phyloP scores from a whole-genome alignment of 257 asterid species.

The Scutellaria minor region DNA sequence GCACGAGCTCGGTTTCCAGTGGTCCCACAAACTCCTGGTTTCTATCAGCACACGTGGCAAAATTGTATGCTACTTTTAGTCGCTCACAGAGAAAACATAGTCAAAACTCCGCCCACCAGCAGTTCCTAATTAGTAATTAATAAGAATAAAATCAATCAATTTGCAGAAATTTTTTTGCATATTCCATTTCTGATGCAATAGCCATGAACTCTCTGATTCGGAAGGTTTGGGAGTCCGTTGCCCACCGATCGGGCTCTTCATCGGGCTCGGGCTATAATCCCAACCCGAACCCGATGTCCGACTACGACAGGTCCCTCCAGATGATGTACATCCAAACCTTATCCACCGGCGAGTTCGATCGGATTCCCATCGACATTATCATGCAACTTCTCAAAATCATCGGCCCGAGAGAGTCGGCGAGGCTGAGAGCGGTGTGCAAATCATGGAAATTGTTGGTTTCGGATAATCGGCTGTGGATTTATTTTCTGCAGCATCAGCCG shows the following conservation, averaged over 20 bases:
- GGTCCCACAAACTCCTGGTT: conserved; percentile 14
- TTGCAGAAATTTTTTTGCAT: background rate
- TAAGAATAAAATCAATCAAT: background rate
- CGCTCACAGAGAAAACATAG: conserved; percentile 20
- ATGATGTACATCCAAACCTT: conserved; percentile 59
- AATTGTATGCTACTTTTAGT: background rate
- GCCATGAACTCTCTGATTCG: conserved; percentile 63
- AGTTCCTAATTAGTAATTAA: background rate
- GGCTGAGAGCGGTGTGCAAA: conserved; percentile 74
- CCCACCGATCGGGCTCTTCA: conserved; percentile 48
- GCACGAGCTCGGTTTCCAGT: conserved; percentile 10
- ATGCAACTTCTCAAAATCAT: conserved; percentile 61
- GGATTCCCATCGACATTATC: conserved; percentile 76
- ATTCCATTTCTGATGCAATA: background rate
- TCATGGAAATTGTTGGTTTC: conserved; percentile 70
- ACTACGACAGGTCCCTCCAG: conserved; percentile 57
- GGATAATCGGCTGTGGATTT: conserved; percentile 90
- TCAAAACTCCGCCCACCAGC: conserved; percentile 35
- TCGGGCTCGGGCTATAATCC: conserved; percentile 31
- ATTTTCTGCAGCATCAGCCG: conserved; percentile 78
- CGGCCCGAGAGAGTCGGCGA: conserved; percentile 84
- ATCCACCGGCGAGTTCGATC: conserved; percentile 83
- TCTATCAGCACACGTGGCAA: conserved; percentile 31
- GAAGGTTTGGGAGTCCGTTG: conserved; percentile 68
- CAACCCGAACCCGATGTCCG: conserved; percentile 37